Evolutionary conservation across 1,284 basidiomycete genomes (phyloP).

Genomic region (Fomitopsis schrenkii): DNA sequence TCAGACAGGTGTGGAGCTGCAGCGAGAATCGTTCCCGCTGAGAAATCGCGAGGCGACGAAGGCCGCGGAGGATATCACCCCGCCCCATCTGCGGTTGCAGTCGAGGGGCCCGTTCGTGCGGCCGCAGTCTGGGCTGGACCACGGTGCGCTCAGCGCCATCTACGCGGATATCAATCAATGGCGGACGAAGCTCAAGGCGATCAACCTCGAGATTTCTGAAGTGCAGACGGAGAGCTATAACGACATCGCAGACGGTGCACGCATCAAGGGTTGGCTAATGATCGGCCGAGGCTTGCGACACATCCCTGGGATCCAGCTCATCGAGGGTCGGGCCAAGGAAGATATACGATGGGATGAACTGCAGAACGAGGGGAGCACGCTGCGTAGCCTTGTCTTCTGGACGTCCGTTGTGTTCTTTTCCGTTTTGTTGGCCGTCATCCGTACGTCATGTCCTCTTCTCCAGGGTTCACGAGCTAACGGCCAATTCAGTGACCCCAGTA

Average conservation of each 20-base stretch:
- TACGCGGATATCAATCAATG: slow-evolving; percentile 67
- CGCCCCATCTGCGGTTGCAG: slow-evolving; percentile 67
- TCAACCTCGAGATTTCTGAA: slow-evolving; percentile 66
- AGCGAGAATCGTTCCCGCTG: slow-evolving; percentile 64
- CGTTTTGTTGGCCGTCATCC: slow-evolving; percentile 49
- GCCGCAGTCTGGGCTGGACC: slow-evolving; percentile 64
- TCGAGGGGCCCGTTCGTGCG: slow-evolving; percentile 68
- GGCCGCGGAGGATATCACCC: slow-evolving; percentile 34
- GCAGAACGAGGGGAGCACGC: slow-evolving; percentile 48
- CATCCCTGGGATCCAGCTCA: slow-evolving; percentile 61
- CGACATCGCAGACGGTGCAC: slow-evolving; percentile 64
- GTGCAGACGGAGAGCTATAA: slow-evolving; percentile 62
- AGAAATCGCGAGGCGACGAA: slow-evolving; percentile 25
- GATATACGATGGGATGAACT: slow-evolving; percentile 78
- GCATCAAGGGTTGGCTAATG: slow-evolving; percentile 73
- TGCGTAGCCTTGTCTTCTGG: slow-evolving; percentile 52
- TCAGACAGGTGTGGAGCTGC: slow-evolving; percentile 28
- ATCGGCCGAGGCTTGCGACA: slow-evolving; percentile 64
- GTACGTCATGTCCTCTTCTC: slow-evolving; percentile 41
- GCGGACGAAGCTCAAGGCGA: slow-evolving; percentile 63
- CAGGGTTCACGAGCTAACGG: neutral
- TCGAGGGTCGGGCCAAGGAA: slow-evolving; percentile 75
- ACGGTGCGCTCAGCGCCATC: slow-evolving; percentile 56
- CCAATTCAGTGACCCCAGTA: slow-evolving; percentile 56
- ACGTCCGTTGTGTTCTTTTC: slow-evolving; percentile 44